These are phyloP conservation scores for Colletotrichum truncatum DNA, from an alignment of 2,329 filamentous ascomycete genomes.

Conservation along the genomic window DNA sequence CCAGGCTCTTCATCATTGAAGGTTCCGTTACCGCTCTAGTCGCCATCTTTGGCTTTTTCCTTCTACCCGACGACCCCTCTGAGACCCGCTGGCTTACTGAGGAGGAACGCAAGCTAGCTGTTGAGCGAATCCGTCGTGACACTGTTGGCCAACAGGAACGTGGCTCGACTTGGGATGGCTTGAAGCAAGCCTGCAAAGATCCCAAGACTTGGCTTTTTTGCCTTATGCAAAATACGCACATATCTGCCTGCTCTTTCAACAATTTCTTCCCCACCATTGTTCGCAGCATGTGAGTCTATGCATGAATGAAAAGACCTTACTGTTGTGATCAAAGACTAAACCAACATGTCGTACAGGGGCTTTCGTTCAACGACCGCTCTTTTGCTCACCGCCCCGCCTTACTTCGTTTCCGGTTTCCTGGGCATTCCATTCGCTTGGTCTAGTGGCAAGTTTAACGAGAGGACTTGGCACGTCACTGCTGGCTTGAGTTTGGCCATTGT, in stretches of 20 bases:
- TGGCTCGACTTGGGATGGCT: slow-evolving; percentile 15
- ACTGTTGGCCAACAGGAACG: slow-evolving; percentile 21
- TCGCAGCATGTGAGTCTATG: slow-evolving; percentile 16
- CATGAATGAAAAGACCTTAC: accelerated
- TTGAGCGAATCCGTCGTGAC: slow-evolving; percentile 18
- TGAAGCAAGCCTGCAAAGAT: slow-evolving; percentile 24
- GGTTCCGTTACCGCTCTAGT: slow-evolving; percentile 46
- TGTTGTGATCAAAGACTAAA: neutral
- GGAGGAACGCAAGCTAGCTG: slow-evolving; percentile 15
- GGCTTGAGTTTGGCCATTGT: slow-evolving; percentile 49
- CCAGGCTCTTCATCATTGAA: slow-evolving; percentile 33
- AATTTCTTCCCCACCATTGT: slow-evolving; percentile 35
- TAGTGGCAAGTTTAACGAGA: slow-evolving; percentile 55
- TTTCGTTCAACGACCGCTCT: slow-evolving; percentile 44
- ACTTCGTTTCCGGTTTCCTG: slow-evolving; percentile 36
- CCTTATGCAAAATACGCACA: slow-evolving; percentile 4
- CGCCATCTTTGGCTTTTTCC: slow-evolving; percentile 49
- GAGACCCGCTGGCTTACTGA: slow-evolving; percentile 18
- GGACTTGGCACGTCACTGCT: slow-evolving; percentile 56
- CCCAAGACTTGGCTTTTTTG: slow-evolving; percentile 40
- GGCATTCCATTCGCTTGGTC: slow-evolving; percentile 38
- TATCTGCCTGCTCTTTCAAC: slow-evolving; percentile 32
- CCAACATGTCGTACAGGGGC: neutral
- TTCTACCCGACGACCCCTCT: slow-evolving; percentile 44
- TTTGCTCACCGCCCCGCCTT: slow-evolving; percentile 33